phyloP scores from a whole-genome alignment of 192 early-diverging fungal species.

The Helicostylum pulchrum region DNA sequence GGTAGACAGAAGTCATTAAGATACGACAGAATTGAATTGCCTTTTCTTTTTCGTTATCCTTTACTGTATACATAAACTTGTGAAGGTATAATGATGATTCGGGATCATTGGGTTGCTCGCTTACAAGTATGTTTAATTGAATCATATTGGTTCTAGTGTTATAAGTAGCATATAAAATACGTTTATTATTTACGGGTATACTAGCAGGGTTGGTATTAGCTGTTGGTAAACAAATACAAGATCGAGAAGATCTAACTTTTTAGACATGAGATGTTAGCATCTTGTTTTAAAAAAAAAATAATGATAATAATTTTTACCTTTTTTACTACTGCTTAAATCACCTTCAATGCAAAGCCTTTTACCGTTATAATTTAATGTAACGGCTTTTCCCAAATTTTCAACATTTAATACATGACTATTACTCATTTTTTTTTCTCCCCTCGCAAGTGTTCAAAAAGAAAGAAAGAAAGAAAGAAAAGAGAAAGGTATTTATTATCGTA shows the following conservation, averaged over 20 bases:
- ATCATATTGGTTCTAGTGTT: conserved; percentile 24
- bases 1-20: conserved; percentile 24
- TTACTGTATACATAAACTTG: conserved; percentile 28
- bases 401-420: too few relatives aligned
- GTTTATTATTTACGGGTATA: conserved; percentile 19
- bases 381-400: background rate
- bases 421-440: too few relatives aligned
- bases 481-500: too few relatives aligned
- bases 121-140: conserved; percentile 22
- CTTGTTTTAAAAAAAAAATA: too few relatives aligned
- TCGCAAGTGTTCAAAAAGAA: too few relatives aligned
- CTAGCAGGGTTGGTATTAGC: conserved; percentile 13
- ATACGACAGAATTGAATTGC: conserved; percentile 19
- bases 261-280: background rate
- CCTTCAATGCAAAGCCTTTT: conserved; percentile 36
- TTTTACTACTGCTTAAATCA: conserved; percentile 18
- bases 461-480: too few relatives aligned
- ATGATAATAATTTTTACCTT: background rate
- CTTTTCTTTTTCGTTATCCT: background rate
- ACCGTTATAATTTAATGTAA: conserved; percentile 22
- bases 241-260: background rate
- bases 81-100: conserved; percentile 14
- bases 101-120: conserved; percentile 11
- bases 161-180: conserved; percentile 18
- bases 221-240: conserved; percentile 28